Conservation (phyloP, 177 flowering plant species). For the Vitis hybrid region DNA sequence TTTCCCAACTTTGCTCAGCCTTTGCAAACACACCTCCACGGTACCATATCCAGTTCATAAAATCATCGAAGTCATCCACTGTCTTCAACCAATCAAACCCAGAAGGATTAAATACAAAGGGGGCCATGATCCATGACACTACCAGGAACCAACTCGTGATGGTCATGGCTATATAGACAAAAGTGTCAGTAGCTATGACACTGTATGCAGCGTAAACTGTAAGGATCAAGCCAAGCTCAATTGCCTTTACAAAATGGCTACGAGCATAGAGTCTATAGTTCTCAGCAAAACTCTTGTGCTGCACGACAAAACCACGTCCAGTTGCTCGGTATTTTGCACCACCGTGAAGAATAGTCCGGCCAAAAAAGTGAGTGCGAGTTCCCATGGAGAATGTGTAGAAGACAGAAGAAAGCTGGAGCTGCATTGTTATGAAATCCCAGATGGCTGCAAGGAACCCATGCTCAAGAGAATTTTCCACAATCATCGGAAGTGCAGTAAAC, state of each 20-base stretch:
- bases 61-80: conserved; percentile 65
- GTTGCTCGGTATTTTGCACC: conserved; percentile 76
- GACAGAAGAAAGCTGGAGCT: conserved; percentile 66
- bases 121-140: conserved; percentile 66
- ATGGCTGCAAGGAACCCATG: conserved; percentile 60
- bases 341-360: conserved; percentile 72
- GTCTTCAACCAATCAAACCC: conserved; percentile 78
- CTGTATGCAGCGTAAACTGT: conserved; percentile 57
- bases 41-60: conserved; percentile 73
- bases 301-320: conserved; percentile 73
- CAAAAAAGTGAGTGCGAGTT: conserved; percentile 66
- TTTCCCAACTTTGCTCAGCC: conserved; percentile 73
- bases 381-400: conserved; percentile 75
- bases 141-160: conserved; percentile 71
- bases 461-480: conserved; percentile 67
- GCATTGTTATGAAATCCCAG: conserved; percentile 70
- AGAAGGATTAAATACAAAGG: conserved; percentile 66
- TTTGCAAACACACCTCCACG: conserved; percentile 55
- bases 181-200: conserved; percentile 40
- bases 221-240: conserved; percentile 67
- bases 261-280: conserved; percentile 66
- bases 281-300: conserved; percentile 68
- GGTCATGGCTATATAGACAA: conserved; percentile 58
- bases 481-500: conserved; percentile 71
- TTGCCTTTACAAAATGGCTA: conserved; percentile 68